Evolutionary conservation across 2,329 filamentous ascomycete genomes (phyloP), one percentile per base, ranked within the genome.

Genomic region (Fusarium pseudoanthophilum): DNA sequence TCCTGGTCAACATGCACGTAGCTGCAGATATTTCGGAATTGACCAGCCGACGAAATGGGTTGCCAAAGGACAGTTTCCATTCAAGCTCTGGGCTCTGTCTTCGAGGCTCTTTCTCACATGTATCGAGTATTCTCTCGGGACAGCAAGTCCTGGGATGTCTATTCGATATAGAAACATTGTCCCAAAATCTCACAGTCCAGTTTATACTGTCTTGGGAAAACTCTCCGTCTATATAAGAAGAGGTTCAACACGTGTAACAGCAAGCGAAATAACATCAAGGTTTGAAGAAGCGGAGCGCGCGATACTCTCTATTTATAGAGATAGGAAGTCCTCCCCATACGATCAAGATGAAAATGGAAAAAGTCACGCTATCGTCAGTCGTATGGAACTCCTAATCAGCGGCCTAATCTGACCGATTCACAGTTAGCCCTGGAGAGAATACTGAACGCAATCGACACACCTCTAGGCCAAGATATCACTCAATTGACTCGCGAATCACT

Each of bases 211-310:
- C 5, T 4, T 30, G 6, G 0, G 0, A 7, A 4, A 48, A 9
- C 43, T 46, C 2, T 28, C 0, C 7, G 0, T 4, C 0, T 0
- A 14, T 1, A 3, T 46, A 28, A 0, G 0, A 9, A 2, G 1
- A 4, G 26, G 26, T 28, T 11, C 13, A 11, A 21, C 4, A 20
- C 4, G 0, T 0, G 1, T 0, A 13, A 48, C 3, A 21, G 9
- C 26, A 21, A 16, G 4, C 2, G 20, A 48, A 3, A 48, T 48
- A 1, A 1, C 26, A 5, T 11, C 2, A 2, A 11, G 6, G 2
- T 48, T 48, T 8, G 0, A 6, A 21, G 20, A 30, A 5, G 26
- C 45, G 3, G 45, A 30, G 0, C 26, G 6, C 8, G 14, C 13
- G 1, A 21, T 48, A 2, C 20, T 48, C 6, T 48, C 45, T 11